Conservation (phyloP, 805 yeast genomes). For the Pichia occidentalis region DNA sequence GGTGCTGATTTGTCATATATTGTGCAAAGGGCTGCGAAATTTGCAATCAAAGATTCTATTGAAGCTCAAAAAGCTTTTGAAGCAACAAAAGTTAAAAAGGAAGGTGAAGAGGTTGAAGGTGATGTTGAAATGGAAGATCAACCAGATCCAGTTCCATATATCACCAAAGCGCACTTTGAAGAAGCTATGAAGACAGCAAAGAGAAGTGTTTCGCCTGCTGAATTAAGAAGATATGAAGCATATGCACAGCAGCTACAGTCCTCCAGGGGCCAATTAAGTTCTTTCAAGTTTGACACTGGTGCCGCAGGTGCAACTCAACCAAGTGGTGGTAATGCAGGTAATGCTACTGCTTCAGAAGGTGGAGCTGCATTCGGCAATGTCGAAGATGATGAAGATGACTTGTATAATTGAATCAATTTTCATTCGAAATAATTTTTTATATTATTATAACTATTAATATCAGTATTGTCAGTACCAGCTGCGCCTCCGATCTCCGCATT, state of each 20-base stretch:
- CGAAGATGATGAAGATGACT: constrained; percentile 43
- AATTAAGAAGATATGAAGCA: constrained; percentile 96
- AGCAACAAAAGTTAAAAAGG: constrained; percentile 48
- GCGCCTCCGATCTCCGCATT: too few species aligned
- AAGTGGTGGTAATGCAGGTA: constrained; percentile 27
- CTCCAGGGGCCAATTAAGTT: constrained; percentile 90
- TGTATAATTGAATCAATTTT: constrained; percentile 29
- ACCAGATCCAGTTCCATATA: constrained; percentile 93
- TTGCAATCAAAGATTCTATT: constrained; percentile 95
- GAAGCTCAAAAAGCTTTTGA: constrained; percentile 62
- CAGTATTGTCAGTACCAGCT: neutral
- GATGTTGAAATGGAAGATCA: constrained; percentile 53
- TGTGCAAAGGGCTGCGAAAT: constrained; percentile 98
- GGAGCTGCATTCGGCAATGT: constrained; percentile 45
- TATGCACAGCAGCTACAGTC: constrained; percentile 95
- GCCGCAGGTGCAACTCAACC: constrained; percentile 4
- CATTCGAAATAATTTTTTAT: neutral
- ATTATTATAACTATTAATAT: neutral
- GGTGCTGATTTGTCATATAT: constrained; percentile 98
- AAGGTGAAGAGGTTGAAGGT: constrained; percentile 22
- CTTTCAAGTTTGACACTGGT: constrained; percentile 64
- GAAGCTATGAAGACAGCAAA: constrained; percentile 99
- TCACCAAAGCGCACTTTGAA: constrained; percentile 89
- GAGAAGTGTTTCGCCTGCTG: constrained; percentile 95
- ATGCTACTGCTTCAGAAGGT: constrained; percentile 28